phyloP scores from a whole-genome alignment of 176 grass and related monocot genomes.

The Juncus inflexus region DNA sequence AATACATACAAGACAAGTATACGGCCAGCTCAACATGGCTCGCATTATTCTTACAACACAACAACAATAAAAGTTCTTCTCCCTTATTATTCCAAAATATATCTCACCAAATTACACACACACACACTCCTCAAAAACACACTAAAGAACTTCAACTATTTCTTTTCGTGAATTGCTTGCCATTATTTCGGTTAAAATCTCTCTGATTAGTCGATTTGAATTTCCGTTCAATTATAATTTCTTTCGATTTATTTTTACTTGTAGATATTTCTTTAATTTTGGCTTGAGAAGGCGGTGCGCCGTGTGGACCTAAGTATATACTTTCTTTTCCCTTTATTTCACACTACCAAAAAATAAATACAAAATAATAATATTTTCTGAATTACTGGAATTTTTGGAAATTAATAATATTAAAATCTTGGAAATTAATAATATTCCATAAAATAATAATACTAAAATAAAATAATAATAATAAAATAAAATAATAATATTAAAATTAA shows the following conservation, averaged over 20 bases:
- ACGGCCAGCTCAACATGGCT: background rate
- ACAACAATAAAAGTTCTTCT: constrained; percentile 11
- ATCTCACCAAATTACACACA: background rate
- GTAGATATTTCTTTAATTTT: constrained; percentile 56
- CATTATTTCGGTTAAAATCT: constrained; percentile 38
- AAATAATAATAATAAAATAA: background rate
- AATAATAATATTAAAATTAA: background rate
- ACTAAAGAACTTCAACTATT: constrained; percentile 37
- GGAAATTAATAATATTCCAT: background rate
- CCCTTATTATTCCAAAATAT: background rate
- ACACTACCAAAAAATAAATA: constrained; percentile 30
- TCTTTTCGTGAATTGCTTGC: constrained; percentile 48
- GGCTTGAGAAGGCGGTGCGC: constrained; percentile 52
- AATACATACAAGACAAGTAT: constrained; percentile 13
- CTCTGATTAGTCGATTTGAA: constrained; percentile 42
- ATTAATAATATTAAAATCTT: background rate
- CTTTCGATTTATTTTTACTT: constrained; percentile 55
- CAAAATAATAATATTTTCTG: background rate
- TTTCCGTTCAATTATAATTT: constrained; percentile 33
- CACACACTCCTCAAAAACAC: background rate
- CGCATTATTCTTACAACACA: constrained; percentile 14
- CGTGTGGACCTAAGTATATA: constrained; percentile 87
- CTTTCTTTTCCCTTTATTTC: constrained; percentile 59
- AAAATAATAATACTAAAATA: background rate
- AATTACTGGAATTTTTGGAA: background rate